Evolutionary conservation across 495 filamentous ascomycete genomes (phyloP).

Genomic region (Ascobolus immersus): DNA sequence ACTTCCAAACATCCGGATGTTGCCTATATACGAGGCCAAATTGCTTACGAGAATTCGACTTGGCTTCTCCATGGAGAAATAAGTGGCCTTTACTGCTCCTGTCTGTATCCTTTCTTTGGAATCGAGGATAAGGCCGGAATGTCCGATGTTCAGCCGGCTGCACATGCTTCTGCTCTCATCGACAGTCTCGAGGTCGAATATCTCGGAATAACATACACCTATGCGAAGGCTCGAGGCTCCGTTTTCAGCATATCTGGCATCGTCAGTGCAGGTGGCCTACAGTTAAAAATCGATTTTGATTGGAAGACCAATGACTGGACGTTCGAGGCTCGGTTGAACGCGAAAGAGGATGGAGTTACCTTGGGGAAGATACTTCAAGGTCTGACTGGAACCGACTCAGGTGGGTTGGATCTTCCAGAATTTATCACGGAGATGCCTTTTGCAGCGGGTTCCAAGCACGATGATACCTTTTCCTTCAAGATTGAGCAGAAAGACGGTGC

Average conservation of each 20-base stretch:
- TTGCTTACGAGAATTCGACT: no score
- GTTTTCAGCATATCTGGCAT: constrained; percentile 8
- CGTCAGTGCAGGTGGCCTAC: constrained; percentile 8
- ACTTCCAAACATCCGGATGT: no score
- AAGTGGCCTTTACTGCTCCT: no score
- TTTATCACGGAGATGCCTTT: constrained; percentile 2
- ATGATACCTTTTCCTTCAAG: neutral
- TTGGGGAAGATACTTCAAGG: constrained; percentile 5
- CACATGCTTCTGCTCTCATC: no score
- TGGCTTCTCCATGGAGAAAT: no score
- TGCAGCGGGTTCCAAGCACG: neutral
- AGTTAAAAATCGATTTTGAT: constrained; percentile 6
- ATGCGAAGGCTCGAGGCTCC: neutral
- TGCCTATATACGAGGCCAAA: no score
- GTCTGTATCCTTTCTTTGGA: no score
- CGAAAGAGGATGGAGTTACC: neutral
- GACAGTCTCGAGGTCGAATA: constrained; percentile 6
- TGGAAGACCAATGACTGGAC: constrained; percentile 5
- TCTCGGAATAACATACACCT: constrained; percentile 10
- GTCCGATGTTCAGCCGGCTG: no score
- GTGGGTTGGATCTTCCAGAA: neutral
- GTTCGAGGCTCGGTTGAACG: constrained; percentile 2
- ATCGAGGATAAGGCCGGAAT: no score
- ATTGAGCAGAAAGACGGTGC: neutral
- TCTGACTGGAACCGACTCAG: neutral